These are phyloP conservation scores for Coprinopsis strossmayeri DNA, from an alignment of 768 basidiomycete species.

Conservation along the genomic window DNA sequence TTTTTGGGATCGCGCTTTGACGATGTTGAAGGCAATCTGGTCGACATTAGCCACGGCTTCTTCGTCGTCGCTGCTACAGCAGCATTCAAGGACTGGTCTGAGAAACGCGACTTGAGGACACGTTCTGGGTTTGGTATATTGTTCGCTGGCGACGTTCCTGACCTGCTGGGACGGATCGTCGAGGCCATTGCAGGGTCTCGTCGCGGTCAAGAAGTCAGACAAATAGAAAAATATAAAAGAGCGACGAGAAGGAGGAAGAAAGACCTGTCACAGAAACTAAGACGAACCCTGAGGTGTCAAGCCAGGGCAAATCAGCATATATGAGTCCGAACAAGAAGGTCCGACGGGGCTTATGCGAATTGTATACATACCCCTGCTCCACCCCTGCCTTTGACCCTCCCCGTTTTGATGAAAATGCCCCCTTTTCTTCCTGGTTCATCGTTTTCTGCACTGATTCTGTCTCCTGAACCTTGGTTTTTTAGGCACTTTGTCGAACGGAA, in stretches of 20 bases:
- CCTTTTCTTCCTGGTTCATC: no score
- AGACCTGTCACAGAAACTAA: constrained; percentile 7
- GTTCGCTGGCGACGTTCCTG: constrained; percentile 28
- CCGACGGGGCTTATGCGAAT: neutral
- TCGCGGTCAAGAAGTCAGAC: constrained; percentile 13
- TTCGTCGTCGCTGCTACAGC: neutral
- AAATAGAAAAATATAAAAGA: constrained; percentile 1
- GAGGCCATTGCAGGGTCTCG: constrained; percentile 15
- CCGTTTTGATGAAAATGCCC: no score
- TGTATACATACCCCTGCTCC: neutral
- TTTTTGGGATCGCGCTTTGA: constrained; percentile 29
- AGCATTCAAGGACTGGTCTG: constrained; percentile 40
- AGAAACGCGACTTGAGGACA: constrained; percentile 39
- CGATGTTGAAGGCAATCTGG: constrained; percentile 22
- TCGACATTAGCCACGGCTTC: constrained; percentile 8
- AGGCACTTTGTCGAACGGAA: no score
- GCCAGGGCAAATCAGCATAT: constrained; percentile 15
- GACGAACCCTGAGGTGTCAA: constrained; percentile 10
- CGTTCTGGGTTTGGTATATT: constrained; percentile 37
- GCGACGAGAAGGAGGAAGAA: constrained; percentile 12
- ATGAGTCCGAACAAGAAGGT: neutral
- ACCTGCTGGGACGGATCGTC: constrained; percentile 24
- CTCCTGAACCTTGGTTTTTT: no score
- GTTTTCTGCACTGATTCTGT: no score
- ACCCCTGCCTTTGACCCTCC: neutral